phyloP scores from a whole-genome alignment of 2,329 filamentous ascomycete species.

The Ophiostoma perfectum region DNA sequence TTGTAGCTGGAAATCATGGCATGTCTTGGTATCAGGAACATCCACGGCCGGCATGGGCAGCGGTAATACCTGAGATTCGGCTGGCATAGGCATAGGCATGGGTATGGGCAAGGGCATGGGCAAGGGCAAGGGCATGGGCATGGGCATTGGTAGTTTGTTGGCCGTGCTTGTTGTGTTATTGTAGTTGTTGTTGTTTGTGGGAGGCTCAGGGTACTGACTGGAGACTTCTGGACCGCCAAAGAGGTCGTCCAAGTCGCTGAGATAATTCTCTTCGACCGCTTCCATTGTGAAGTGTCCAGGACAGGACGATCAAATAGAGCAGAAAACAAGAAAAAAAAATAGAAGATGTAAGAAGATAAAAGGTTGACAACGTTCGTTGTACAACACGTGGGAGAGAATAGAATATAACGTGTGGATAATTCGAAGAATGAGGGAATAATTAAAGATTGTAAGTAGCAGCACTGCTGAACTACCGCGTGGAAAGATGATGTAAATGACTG shows the following conservation, averaged over 20 bases:
- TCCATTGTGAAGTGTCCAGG: not conserved
- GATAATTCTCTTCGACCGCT: not conserved
- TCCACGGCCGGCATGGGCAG: not conserved
- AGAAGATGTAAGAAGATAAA: not conserved
- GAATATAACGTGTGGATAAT: not conserved
- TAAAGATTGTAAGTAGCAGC: constrained; percentile 19
- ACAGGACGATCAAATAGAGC: not conserved
- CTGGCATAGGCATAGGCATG: not conserved
- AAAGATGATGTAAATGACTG: not conserved
- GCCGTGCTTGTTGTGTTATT: not conserved
- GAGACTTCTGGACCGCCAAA: constrained; percentile 7
- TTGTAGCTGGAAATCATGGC: no score
- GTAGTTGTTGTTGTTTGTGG: not conserved
- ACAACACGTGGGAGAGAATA: not conserved
- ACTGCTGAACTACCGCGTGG: constrained; percentile 22
- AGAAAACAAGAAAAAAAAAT: not conserved
- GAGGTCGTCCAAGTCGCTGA: constrained; percentile 12
- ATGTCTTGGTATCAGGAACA: not conserved
- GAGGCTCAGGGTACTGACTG: not conserved
- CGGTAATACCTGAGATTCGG: not conserved
- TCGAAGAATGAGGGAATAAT: not conserved
- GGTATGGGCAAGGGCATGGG: constrained; percentile 10
- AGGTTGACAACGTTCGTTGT: not conserved
- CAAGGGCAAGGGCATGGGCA: constrained; percentile 3
- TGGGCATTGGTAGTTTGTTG: not conserved